Evolutionary conservation across 768 basidiomycete species (phyloP), one percentile per base, ranked within the genome.

Genomic region (Exidia glandulosa): DNA sequence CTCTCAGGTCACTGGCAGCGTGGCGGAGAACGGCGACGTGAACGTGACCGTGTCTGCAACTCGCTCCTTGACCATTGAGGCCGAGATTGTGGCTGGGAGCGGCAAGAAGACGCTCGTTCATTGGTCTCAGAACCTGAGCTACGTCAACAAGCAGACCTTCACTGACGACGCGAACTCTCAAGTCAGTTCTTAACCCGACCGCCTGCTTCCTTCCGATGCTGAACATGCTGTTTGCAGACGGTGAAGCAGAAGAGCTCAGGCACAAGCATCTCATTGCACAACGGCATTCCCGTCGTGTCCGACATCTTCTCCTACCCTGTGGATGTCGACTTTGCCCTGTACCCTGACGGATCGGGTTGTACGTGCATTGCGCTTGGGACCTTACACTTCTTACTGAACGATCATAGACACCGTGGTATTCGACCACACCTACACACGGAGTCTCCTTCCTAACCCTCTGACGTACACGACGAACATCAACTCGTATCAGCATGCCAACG

Each of bases 361-460:
- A 57, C 56, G 69, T 63, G 41, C 6, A 14, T 34, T 16, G n/a
- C 47, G n/a, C 25, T 23, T 13, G n/a, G 7, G 25, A 12, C 5
- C 4, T 6, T 29, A 25, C 5, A 19, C 3, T 32, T 0, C 31
- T 58, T 31, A 16, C 19, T 56, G 3, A 55, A 14, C 31, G 7
- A 23, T 16, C 27, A 10, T 31, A 63, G 63, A 55, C 54, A 48
- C 37, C 36, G 60, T 60, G 0, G 41, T 34, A 2, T 78, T 90
- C 60, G 85, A 90, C 64, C 88, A 88, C 65, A 84, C 83, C 0
- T 90, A 88, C 66, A 70, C 81, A 56, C 81, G 87, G 27, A 72
- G 74, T 27, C 69, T 84, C 37, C 66, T 78, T 14, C 86, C 87
- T 1, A 75, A 76, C 41, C 83, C 86, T 2, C 80, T 85, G 62